Evolutionary conservation across 352 stramenopile species (phyloP).

Genomic region (Globisporangium rhizosaccharum): DNA sequence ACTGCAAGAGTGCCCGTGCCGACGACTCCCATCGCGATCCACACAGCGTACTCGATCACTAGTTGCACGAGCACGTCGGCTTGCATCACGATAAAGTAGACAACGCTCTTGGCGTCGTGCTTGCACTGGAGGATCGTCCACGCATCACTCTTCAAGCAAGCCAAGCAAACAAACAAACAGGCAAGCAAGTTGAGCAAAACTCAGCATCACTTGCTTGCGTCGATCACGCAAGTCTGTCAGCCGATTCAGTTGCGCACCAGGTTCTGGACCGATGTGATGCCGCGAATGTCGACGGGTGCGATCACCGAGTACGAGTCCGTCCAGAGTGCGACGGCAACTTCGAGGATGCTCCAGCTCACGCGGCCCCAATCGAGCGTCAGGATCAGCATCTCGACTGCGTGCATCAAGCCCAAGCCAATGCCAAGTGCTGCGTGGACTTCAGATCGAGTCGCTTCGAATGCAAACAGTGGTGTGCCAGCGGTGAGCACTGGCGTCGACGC

Average conservation of each 20-base stretch:
- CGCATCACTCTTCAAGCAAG: conserved; percentile 1
- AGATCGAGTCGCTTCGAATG: no score
- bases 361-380: conserved; percentile 19
- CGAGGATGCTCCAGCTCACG: conserved; percentile 20
- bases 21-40: conserved; percentile 23
- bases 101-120: conserved; percentile 32
- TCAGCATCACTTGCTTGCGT: neutral
- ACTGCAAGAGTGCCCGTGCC: conserved; percentile 30
- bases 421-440: neutral
- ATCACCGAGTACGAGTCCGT: conserved; percentile 61
- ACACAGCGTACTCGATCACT: conserved; percentile 33
- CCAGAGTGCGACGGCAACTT: conserved; percentile 37
- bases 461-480: no score
- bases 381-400: neutral
- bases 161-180: neutral
- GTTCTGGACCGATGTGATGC: conserved; percentile 33
- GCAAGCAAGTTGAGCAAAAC: neutral
- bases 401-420: neutral
- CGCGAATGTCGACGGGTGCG: conserved; percentile 49
- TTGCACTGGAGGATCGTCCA: conserved; percentile 44
- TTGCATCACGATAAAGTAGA: conserved; percentile 35
- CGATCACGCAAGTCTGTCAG: neutral
- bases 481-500: no score
- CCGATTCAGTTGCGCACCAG: conserved; percentile 12
- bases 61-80: conserved; percentile 24